phyloP scores from a whole-genome alignment of 345 rosid species.

The Limnanthes douglasii region DNA sequence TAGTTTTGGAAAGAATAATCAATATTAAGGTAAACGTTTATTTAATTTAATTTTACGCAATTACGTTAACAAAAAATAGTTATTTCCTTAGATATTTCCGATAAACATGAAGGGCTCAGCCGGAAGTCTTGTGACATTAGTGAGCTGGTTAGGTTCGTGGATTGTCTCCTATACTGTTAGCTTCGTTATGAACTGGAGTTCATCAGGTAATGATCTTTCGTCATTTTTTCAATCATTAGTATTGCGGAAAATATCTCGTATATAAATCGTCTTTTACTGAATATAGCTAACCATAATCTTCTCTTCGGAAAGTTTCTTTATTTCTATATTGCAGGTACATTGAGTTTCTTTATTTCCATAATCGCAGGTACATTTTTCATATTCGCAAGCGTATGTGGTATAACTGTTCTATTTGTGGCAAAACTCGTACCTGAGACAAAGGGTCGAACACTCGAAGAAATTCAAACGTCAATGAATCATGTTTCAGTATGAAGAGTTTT shows the following conservation, averaged over 20 bases:
- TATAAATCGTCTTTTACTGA: not conserved
- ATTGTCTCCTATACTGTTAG: constrained; percentile 52
- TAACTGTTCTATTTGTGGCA: constrained; percentile 47
- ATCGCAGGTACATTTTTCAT: constrained; percentile 65
- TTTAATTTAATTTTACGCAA: not conserved
- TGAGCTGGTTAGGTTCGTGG: constrained; percentile 82
- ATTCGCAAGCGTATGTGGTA: constrained; percentile 37
- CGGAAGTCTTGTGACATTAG: constrained; percentile 69
- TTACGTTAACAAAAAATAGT: not conserved
- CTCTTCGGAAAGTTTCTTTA: not conserved
- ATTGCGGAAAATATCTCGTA: too few species aligned
- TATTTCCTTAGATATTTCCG: constrained; percentile 50
- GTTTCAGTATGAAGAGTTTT: constrained; percentile 4
- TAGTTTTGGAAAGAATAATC: not conserved
- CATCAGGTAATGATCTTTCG: constrained; percentile 8
- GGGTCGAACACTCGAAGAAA: constrained; percentile 62
- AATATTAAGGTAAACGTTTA: not conserved
- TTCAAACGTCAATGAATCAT: constrained; percentile 49
- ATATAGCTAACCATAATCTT: not conserved
- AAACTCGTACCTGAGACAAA: constrained; percentile 71
- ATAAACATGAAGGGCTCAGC: constrained; percentile 74
- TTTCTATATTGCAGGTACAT: too few species aligned
- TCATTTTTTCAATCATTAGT: not conserved
- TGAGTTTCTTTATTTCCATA: too few species aligned
- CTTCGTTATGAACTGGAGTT: constrained; percentile 23